These are phyloP conservation scores for Mortierella sp. DNA, from an alignment of 371 early-diverging fungal species.

Conservation along the genomic window DNA sequence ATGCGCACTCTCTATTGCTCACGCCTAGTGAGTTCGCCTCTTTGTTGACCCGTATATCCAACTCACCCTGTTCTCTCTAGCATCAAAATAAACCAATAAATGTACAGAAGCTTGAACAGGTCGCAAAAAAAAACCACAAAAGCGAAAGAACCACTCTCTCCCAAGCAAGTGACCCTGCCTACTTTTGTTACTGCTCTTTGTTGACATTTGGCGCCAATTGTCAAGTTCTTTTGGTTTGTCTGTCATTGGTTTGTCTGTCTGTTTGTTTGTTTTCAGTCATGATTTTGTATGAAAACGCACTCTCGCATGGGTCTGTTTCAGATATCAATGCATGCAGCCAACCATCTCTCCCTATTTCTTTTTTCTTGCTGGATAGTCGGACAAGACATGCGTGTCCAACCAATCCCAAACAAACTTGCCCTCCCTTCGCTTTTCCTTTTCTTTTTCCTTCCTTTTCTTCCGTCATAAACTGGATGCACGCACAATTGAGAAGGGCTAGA, in stretches of 20 bases:
- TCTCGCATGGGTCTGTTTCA: neutral
- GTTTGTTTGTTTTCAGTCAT: neutral
- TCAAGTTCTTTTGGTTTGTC: neutral
- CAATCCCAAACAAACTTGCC: neutral
- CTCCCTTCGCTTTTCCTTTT: constrained; percentile 6
- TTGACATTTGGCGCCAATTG: neutral
- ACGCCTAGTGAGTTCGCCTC: neutral
- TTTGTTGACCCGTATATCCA: neutral
- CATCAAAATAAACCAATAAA: neutral
- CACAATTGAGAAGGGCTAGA: neutral
- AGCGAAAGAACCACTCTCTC: neutral
- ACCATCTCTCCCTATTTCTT: constrained; percentile 6
- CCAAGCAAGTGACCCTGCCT: neutral
- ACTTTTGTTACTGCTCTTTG: neutral
- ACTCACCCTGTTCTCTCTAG: neutral
- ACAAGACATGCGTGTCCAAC: neutral
- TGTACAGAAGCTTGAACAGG: neutral
- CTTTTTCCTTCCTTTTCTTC: neutral
- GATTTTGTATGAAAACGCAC: neutral
- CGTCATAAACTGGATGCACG: neutral
- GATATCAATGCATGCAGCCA: neutral
- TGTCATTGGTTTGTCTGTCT: neutral
- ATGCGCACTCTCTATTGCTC: neutral
- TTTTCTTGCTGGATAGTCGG: neutral
- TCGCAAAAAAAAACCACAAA: neutral